These are phyloP conservation scores for Tolypocladium pustulatum DNA, from an alignment of 2,329 filamentous ascomycete species.

Conservation along the genomic window DNA sequence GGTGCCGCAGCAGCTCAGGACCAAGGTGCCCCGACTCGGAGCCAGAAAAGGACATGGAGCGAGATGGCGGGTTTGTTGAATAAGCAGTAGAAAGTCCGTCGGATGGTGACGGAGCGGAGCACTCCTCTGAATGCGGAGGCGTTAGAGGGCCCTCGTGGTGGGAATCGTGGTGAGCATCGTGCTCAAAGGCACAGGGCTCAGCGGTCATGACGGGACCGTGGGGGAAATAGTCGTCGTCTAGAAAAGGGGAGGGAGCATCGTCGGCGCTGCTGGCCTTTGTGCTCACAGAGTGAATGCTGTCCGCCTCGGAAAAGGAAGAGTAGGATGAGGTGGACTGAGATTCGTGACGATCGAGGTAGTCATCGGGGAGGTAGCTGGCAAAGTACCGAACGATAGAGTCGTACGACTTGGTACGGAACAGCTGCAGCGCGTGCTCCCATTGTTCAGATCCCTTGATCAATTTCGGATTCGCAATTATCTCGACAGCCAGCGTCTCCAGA, in stretches of 20 bases:
- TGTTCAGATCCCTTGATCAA: slow-evolving; percentile 48
- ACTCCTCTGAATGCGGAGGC: slow-evolving; percentile 39
- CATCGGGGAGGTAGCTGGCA: slow-evolving; percentile 44
- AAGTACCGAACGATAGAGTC: slow-evolving; percentile 52
- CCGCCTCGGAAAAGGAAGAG: slow-evolving; percentile 27
- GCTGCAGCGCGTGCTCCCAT: slow-evolving; percentile 47
- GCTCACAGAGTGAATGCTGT: slow-evolving; percentile 25
- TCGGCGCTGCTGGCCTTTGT: slow-evolving; percentile 29
- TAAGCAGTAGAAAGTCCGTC: slow-evolving; percentile 21
- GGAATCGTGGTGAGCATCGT: slow-evolving; percentile 9
- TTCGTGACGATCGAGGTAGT: slow-evolving; percentile 32
- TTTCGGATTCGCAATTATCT: slow-evolving; percentile 49
- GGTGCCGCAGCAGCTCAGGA: slow-evolving; percentile 17
- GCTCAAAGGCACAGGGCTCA: slow-evolving; percentile 26
- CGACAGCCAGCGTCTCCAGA: slow-evolving; percentile 46
- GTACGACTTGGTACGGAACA: slow-evolving; percentile 47
- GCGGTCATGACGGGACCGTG: slow-evolving; percentile 30
- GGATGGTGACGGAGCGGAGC: slow-evolving; percentile 25
- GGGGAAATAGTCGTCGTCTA: slow-evolving; percentile 27
- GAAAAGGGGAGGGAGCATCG: slow-evolving; percentile 23
- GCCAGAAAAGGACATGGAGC: slow-evolving; percentile 42
- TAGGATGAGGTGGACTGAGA: slow-evolving; percentile 19
- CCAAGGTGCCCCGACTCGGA: slow-evolving; percentile 32
- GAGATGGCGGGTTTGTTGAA: slow-evolving; percentile 29
- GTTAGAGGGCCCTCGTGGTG: slow-evolving; percentile 17